Base-by-base conservation (phyloP, 306 rosid species). In the Dalbergia cultrata region DNA sequence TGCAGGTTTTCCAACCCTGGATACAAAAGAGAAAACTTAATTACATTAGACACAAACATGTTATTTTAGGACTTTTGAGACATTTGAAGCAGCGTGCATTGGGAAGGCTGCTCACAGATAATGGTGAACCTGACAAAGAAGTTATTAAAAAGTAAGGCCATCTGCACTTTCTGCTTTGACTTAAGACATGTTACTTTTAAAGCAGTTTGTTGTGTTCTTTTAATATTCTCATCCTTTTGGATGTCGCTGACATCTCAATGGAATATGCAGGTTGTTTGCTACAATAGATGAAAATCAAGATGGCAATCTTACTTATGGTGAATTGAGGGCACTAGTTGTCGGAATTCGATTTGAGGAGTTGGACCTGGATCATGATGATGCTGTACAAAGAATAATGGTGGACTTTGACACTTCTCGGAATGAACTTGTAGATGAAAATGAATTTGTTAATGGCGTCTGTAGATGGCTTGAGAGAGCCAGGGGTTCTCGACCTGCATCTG, bases 1-100 rank as follows among this genome's bases (percentile, higher is more conserved):
- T 86, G 90, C 92, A 96, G 99, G 88, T 96, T 64, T 84, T 86
- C 82, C 99, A 96, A 83, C 99, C 98, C 54, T 92, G 97, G 97
- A 92, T 90, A 82, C 98, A 93, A 82, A 89, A 44, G 71, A 86
- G 99, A 80, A 90, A 89, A 68, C 66, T 96, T 77, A 83, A 53
- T 6, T 93, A 84, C 86, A 91, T 87, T 54, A 90, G 79, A 74
- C 97, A 86, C 84, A 96, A 86, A 67, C 97, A 87, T 81, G 90
- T 92, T 68, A 93, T 93, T 63, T 88, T 92, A 56, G 97, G 93
- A 75, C 69, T 96, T 72, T 63, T 93, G 70, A 86, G 3, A 80
- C 86, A 90, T 88, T 74, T 96, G 13, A 92, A 82, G 88, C 44
- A 80, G 83, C 89, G 16, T 31, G 81, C 97, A 18, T 62, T 90